Evolutionary conservation across 2,329 filamentous ascomycete species (phyloP), one percentile per base, ranked within the genome.

Genomic region (Colletotrichum spaethianum): DNA sequence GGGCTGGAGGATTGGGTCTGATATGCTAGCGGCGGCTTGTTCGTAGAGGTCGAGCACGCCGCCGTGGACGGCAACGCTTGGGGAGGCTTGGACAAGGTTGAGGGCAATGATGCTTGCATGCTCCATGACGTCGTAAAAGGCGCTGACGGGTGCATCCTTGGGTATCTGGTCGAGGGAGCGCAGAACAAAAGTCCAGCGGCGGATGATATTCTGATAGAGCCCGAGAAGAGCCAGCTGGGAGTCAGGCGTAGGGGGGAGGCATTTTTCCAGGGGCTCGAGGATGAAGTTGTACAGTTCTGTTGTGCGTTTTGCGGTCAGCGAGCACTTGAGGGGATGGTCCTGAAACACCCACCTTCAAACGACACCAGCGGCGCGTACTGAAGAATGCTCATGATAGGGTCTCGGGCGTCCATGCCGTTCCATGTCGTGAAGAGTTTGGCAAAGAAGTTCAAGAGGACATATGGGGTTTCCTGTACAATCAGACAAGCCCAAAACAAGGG

Each of bases 21-120:
- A 86, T 69, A 91, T 87, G 28, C 93, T 81, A 26, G 85, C 82
- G 5, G 90, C 87, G 7, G 90, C 85, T 64, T 88, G 84, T 74
- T 92, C 89, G 80, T 93, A 94, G 81, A 96, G 95, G 78, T 91
- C 90, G 42, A 93, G 86, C 20, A 95, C 85, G 26, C 87, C 83
- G 8, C 90, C 89, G 46, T 87, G 82, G 2, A 87, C 85, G 2
- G 83, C 76, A 5, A 83, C 74, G 7, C 79, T 78, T 11, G 83
- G 79, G 2, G 82, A 82, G 63, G 85, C 85, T 80, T 93, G 92
- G 8, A 91, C 80, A 11, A 93, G 81, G 0, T 90, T 88, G 3
- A 93, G 84, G 52, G 87, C 83, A 23, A 94, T 85, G 5, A 84
- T 80, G 81, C 89, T 86, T 79, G 87, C 84, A 74, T 89, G 86